A percentile compares a stretch with the other conserved stretches of the same genome.
Evolutionary conservation across 179 eudicot species (phyloP).

Genomic region (Camellia oleifera): DNA sequence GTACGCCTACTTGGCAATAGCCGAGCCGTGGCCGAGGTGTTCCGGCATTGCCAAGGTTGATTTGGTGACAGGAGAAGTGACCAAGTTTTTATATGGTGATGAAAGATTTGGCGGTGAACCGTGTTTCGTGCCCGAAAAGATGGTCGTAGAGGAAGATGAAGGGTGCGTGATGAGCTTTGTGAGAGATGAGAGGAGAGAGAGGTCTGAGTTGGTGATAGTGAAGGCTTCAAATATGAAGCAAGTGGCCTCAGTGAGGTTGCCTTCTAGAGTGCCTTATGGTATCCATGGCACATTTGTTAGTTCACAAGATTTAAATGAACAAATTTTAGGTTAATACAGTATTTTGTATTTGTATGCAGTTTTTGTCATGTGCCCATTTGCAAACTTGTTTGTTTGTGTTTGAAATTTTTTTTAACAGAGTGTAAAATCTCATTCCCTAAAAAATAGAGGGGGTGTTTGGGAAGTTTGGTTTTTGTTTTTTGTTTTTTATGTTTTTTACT

Average conservation of each 20-base stretch:
- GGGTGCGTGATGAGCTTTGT: constrained; percentile 44
- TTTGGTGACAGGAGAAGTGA: constrained; percentile 48
- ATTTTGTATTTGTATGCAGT: background rate
- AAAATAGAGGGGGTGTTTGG: no score
- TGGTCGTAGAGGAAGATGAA: constrained; percentile 27
- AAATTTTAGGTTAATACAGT: constrained; percentile 6
- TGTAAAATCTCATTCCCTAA: no score
- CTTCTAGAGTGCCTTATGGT: constrained; percentile 67
- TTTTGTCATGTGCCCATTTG: background rate
- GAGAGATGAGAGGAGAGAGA: constrained; percentile 44
- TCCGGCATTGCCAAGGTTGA: constrained; percentile 83
- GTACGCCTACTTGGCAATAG: constrained; percentile 69
- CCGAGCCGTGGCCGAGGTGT: constrained; percentile 91
- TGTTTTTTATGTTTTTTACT: no score
- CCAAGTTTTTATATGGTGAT: constrained; percentile 55
- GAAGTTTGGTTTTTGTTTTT: no score
- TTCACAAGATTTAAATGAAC: constrained; percentile 34
- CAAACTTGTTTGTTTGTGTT: background rate
- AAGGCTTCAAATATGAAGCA: constrained; percentile 47
- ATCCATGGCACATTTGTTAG: constrained; percentile 64
- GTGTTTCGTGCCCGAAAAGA: constrained; percentile 37
- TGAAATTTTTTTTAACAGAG: no score
- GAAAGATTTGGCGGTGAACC: constrained; percentile 76
- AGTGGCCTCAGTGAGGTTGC: constrained; percentile 44
- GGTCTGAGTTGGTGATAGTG: constrained; percentile 50